These are phyloP conservation scores for Rosa chinensis DNA, from an alignment of 306 rosid species.

Conservation along the genomic window DNA sequence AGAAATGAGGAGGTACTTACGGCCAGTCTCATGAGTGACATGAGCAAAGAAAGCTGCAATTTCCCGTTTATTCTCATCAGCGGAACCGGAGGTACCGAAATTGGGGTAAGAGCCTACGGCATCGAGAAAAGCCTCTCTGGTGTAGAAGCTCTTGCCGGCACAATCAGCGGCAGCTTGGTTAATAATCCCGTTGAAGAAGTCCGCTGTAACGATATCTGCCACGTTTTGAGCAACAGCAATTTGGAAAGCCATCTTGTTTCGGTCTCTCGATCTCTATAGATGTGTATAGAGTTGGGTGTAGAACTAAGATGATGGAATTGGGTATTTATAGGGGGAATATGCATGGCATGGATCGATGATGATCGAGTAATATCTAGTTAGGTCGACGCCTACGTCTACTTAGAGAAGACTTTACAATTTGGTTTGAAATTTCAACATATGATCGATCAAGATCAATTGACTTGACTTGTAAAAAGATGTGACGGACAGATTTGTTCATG, in stretches of 20 bases:
- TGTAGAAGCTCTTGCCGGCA: slow-evolving; percentile 29
- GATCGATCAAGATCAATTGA: not conserved
- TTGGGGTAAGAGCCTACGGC: slow-evolving; percentile 18
- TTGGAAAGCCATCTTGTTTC: not conserved
- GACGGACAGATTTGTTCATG: not conserved
- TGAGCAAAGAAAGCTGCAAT: slow-evolving; percentile 42
- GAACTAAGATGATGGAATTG: not conserved
- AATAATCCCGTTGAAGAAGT: slow-evolving; percentile 26
- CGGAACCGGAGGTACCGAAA: slow-evolving; percentile 18
- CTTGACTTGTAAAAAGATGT: not conserved
- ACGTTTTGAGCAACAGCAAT: not conserved
- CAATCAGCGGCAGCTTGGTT: slow-evolving; percentile 24
- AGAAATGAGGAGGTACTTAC: slow-evolving; percentile 5
- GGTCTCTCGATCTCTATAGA: not conserved
- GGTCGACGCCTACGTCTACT: not conserved
- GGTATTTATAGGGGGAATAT: not conserved
- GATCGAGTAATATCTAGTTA: not conserved
- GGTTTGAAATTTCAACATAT: slow-evolving; percentile 1
- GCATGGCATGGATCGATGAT: not conserved
- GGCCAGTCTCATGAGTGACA: slow-evolving; percentile 33
- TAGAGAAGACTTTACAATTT: not conserved
- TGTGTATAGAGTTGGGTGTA: not conserved
- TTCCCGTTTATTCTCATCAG: slow-evolving; percentile 32
- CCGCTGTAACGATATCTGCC: slow-evolving; percentile 18
- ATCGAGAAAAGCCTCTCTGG: slow-evolving; percentile 28